These are phyloP conservation scores for Sequoiadendron giganteum DNA, from an alignment of 75 land plant species.

Conservation along the genomic window DNA sequence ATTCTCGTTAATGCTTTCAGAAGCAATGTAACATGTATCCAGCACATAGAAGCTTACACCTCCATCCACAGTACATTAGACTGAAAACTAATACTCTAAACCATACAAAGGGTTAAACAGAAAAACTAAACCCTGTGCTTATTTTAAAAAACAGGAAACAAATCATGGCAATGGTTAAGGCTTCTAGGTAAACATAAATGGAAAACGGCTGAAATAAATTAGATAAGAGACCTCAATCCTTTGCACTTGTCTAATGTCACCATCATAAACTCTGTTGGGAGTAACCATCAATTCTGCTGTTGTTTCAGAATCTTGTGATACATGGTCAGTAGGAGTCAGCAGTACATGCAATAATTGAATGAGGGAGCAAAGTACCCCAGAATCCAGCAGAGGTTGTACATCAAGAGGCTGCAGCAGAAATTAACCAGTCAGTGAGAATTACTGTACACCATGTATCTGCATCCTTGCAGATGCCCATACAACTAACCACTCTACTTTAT, in stretches of 20 bases:
- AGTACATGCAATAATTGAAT: conserved; percentile 78
- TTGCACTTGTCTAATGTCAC: conserved; percentile 19
- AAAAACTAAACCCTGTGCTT: not conserved
- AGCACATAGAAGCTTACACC: not conserved
- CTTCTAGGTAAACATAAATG: not conserved
- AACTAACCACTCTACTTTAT: not conserved
- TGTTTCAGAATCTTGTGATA: conserved; percentile 6
- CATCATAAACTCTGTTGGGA: conserved; percentile 13
- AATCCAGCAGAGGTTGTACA: conserved; percentile 94
- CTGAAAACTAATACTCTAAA: not conserved
- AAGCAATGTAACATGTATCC: not conserved
- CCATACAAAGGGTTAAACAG: not conserved
- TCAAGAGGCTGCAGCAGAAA: conserved; percentile 76
- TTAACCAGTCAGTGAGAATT: not conserved
- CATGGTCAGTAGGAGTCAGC: conserved; percentile 29
- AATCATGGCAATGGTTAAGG: not conserved
- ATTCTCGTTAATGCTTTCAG: not conserved
- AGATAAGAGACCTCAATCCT: conserved; percentile 50
- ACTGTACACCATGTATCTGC: too few species aligned
- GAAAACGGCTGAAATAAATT: not conserved
- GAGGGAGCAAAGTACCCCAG: conserved; percentile 94
- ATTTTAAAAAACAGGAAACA: not conserved
- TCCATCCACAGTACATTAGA: not conserved
- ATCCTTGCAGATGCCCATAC: not conserved
- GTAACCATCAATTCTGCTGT: conserved; percentile 10